Evolutionary conservation across 768 basidiomycete genomes (phyloP).

Genomic region (Phanerochaete sordida): DNA sequence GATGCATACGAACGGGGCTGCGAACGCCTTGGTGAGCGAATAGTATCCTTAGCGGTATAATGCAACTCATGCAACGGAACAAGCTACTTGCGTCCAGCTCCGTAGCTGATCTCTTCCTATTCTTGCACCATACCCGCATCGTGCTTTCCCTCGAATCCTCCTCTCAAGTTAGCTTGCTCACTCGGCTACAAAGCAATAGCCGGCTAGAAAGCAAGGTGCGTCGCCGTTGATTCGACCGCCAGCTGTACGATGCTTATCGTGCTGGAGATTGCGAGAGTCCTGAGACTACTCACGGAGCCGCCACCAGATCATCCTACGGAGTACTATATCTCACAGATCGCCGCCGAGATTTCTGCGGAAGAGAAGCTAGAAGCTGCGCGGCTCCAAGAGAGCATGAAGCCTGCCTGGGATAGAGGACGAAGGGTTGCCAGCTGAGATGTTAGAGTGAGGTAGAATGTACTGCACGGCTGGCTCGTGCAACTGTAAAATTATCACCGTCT

Average conservation of each 20-base stretch:
- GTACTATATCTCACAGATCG: slow-evolving; percentile 52
- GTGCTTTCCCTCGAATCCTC: slow-evolving; percentile 52
- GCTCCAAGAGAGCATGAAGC: slow-evolving; percentile 17
- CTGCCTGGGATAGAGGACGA: slow-evolving; percentile 13
- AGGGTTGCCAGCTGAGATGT: slow-evolving; percentile 20
- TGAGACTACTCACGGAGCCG: slow-evolving; percentile 49
- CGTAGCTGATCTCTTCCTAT: slow-evolving; percentile 62
- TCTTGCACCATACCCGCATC: slow-evolving; percentile 52
- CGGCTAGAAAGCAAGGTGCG: slow-evolving; percentile 55
- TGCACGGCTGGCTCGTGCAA: background rate
- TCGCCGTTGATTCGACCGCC: background rate
- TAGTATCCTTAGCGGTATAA: background rate
- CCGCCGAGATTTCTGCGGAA: slow-evolving; percentile 61
- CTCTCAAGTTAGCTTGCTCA: slow-evolving; percentile 45
- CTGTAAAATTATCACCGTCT: no score
- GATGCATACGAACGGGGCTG: slow-evolving; percentile 41
- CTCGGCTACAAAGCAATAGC: slow-evolving; percentile 42
- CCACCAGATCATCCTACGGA: slow-evolving; percentile 42
- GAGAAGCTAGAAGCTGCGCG: slow-evolving; percentile 57
- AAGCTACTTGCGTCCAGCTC: slow-evolving; percentile 40
- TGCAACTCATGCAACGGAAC: background rate
- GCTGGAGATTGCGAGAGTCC: slow-evolving; percentile 51
- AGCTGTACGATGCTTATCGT: slow-evolving; percentile 1
- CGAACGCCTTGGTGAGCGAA: slow-evolving; percentile 1
- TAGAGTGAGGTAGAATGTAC: no score